These are phyloP conservation scores for Exophiala oligosperma DNA, from an alignment of 2,329 filamentous ascomycete species.

Conservation along the genomic window DNA sequence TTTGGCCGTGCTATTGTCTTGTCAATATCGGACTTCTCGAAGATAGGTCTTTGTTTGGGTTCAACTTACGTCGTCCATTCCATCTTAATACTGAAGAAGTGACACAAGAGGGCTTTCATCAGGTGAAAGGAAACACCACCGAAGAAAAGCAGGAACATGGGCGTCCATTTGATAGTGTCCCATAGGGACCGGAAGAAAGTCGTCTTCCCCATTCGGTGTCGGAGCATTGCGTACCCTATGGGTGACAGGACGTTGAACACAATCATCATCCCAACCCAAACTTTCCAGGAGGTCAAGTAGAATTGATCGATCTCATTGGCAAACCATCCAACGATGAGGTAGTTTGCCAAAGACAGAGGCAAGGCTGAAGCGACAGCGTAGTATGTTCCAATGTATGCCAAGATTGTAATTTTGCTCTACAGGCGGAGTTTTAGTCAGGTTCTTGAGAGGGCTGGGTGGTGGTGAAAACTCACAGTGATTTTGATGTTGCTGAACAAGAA, in stretches of 20 bases:
- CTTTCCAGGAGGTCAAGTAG: constrained; percentile 62
- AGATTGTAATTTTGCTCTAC: constrained; percentile 70
- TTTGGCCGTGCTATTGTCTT: constrained; percentile 60
- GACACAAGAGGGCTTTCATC: constrained; percentile 72
- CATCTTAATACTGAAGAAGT: constrained; percentile 86
- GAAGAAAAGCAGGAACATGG: constrained; percentile 71
- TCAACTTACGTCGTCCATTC: constrained; percentile 65
- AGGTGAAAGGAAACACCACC: constrained; percentile 70
- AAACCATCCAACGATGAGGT: constrained; percentile 70
- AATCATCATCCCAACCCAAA: constrained; percentile 50
- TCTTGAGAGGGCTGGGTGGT: background rate
- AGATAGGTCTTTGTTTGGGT: too few relatives aligned
- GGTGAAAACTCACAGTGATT: background rate
- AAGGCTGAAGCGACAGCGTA: constrained; percentile 68
- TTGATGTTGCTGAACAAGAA: constrained; percentile 68
- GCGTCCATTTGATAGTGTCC: constrained; percentile 63
- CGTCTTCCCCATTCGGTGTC: constrained; percentile 60
- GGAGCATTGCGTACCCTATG: constrained; percentile 60
- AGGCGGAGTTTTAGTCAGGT: constrained; percentile 53
- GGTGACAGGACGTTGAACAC: constrained; percentile 65
- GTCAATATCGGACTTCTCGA: too few relatives aligned
- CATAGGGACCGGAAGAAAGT: constrained; percentile 50
- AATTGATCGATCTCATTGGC: constrained; percentile 65
- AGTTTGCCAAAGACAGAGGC: constrained; percentile 66
- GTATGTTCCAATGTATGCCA: constrained; percentile 52